These are phyloP conservation scores for Pestalotiopsis fici DNA, from an alignment of 2,329 filamentous ascomycete genomes.

Conservation along the genomic window DNA sequence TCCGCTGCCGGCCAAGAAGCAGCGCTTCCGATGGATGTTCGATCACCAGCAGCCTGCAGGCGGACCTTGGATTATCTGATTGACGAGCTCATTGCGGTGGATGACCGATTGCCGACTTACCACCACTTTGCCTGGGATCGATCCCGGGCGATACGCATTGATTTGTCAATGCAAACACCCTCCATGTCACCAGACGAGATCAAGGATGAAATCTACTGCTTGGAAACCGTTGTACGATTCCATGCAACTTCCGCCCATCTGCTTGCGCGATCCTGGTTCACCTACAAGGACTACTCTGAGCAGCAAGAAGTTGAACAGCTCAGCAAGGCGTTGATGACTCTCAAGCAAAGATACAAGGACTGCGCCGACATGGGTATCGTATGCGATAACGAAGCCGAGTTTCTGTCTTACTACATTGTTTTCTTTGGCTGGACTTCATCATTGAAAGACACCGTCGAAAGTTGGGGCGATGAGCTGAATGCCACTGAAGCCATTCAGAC, in stretches of 20 bases:
- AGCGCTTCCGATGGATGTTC: constrained; percentile 68
- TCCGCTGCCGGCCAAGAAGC: constrained; percentile 70
- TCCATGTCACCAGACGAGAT: constrained; percentile 59
- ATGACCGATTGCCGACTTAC: constrained; percentile 53
- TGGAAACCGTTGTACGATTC: constrained; percentile 68
- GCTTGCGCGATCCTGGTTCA: constrained; percentile 56
- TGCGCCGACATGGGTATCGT: constrained; percentile 57
- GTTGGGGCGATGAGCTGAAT: constrained; percentile 59
- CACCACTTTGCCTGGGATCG: constrained; percentile 71
- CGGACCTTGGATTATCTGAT: constrained; percentile 65
- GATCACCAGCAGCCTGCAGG: constrained; percentile 59
- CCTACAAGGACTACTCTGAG: constrained; percentile 62
- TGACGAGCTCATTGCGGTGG: constrained; percentile 55
- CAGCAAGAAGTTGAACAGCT: constrained; percentile 71
- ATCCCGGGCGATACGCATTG: constrained; percentile 66
- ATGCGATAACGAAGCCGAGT: constrained; percentile 66
- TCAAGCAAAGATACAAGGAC: constrained; percentile 68
- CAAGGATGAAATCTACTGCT: constrained; percentile 60
- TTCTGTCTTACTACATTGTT: constrained; percentile 65
- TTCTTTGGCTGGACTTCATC: constrained; percentile 62
- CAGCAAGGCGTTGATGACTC: constrained; percentile 63
- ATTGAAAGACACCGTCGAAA: constrained; percentile 54
- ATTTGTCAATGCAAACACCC: constrained; percentile 67
- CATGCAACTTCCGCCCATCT: constrained; percentile 67
- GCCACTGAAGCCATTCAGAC: constrained; percentile 61